Evolutionary conservation across 495 filamentous ascomycete genomes (phyloP).

Genomic region (Tuber aestivum): DNA sequence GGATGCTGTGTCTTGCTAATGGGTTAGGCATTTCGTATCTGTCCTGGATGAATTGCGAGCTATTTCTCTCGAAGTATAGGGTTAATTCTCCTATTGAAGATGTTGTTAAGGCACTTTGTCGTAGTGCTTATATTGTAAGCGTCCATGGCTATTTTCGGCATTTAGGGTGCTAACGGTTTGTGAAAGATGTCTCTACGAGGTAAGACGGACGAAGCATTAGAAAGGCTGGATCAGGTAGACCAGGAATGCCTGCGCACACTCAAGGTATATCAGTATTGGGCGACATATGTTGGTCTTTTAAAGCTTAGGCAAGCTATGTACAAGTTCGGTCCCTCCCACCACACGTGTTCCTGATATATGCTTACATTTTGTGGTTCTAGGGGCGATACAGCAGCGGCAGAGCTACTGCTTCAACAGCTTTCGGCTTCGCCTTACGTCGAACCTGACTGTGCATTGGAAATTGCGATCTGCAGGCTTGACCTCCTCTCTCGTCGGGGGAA

Average conservation of each 20-base stretch:
- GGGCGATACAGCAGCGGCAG: conserved; percentile 62
- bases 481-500: conserved; percentile 60
- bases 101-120: conserved; percentile 60
- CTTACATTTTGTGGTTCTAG: conserved; percentile 40
- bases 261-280: conserved; percentile 75
- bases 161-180: neutral
- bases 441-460: conserved; percentile 63
- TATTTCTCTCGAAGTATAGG: conserved; percentile 70
- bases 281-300: conserved; percentile 63
- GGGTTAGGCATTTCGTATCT: conserved; percentile 55
- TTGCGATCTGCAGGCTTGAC: conserved; percentile 67
- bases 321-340: conserved; percentile 44
- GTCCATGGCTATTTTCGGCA: conserved; percentile 24
- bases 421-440: conserved; percentile 54
- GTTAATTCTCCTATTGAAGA: conserved; percentile 66
- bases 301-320: conserved; percentile 66
- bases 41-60: conserved; percentile 62
- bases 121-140: conserved; percentile 53
- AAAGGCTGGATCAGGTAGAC: conserved; percentile 60
- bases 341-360: conserved; percentile 5
- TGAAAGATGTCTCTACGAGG: conserved; percentile 57
- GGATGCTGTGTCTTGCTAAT: conserved; percentile 4
- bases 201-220: conserved; percentile 63
- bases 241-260: conserved; percentile 63
- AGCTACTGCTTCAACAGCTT: conserved; percentile 58